Base-by-base conservation (phyloP, 306 rosid genomes). In the Potentilla sterilis region DNA sequence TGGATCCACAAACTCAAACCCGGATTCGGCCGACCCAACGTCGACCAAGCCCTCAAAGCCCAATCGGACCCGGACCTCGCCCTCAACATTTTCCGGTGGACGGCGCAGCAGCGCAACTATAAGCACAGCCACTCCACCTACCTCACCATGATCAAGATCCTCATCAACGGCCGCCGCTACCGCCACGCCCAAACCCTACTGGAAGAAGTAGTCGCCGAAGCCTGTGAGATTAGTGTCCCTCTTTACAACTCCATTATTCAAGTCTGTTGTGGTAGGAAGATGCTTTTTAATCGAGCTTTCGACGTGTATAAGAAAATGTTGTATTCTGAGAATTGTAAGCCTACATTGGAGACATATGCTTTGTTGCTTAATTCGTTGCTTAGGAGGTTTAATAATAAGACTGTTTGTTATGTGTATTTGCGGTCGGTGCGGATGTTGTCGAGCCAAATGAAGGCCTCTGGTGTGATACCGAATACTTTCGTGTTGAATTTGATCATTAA, bases 31-130 rank as follows among this genome's bases (percentile, higher is more conserved):
- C 93, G 96, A 0, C 77, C 69, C 51, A 89, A 89, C 6, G 97
- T 92, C 1, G 75, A 79, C 71, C 81, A 67, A 1, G 97, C 98
- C 83, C 68, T 95, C 2, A 57, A 75, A 13, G 85, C 96, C 75
- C 97, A 90, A 61, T 83, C 88, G 1, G 98, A 95, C 76, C 91
- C 98, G 0, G 97, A 95, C 51, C 97, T 95, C 48, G 96, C 97
- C 32, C 84, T 95, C 47, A 97, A 95, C 81, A 89, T 95, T 77
- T 95, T 95, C 96, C 86, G 98, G 2, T 95, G 97, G 97, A 92
- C 97, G 5, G 90, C 93, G 7, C 93, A 88, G 64, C 98, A 92
- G 47, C 98, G 96, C 16, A 77, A 84, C 73, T 92, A 95, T 87
- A 78, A 81, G 74, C 98, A 95, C 83, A 87, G 64, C 82, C 76